Evolutionary conservation across 805 yeast species (phyloP).

Genomic region (Yamadazyma ubonensis): DNA sequence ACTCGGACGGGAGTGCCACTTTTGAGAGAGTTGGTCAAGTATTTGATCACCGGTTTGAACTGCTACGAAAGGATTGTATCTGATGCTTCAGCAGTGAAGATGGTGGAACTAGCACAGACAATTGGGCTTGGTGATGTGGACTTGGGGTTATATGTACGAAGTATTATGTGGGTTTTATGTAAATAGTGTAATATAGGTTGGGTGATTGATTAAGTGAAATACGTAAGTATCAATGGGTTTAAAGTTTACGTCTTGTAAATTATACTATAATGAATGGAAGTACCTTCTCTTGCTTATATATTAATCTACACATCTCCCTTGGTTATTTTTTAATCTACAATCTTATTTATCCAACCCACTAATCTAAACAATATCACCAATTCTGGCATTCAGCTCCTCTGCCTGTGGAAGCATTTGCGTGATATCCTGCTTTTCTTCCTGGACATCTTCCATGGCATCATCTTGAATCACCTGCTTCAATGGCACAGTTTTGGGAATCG

Average conservation of each 20-base stretch:
- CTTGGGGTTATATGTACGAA: slow-evolving; percentile 25
- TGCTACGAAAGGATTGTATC: slow-evolving; percentile 43
- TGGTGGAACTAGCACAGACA: slow-evolving; percentile 29
- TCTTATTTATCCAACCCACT: no score
- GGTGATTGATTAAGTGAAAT: not conserved
- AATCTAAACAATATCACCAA: no score
- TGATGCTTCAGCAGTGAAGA: slow-evolving; percentile 35
- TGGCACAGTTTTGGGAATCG: slow-evolving; percentile 63
- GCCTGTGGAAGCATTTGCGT: slow-evolving; percentile 13
- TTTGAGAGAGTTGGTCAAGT: slow-evolving; percentile 12
- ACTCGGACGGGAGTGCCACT: slow-evolving; percentile 2
- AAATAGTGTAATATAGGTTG: no score
- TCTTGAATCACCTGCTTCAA: slow-evolving; percentile 47
- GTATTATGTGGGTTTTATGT: slow-evolving; percentile 31
- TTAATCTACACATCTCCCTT: no score
- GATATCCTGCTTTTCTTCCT: slow-evolving; percentile 7
- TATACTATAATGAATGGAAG: no score
- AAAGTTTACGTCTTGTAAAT: no score
- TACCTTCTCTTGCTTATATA: no score
- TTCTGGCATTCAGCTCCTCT: no score
- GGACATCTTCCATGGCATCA: slow-evolving; percentile 25
- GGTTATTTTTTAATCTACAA: no score
- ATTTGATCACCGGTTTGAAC: slow-evolving; percentile 35
- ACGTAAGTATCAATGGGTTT: slow-evolving; percentile 24
- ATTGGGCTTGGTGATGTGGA: slow-evolving; percentile 25